Evolutionary conservation across 345 rosid genomes (phyloP), one percentile per base, ranked within the genome.

Genomic region (Carallia pectinifolia): DNA sequence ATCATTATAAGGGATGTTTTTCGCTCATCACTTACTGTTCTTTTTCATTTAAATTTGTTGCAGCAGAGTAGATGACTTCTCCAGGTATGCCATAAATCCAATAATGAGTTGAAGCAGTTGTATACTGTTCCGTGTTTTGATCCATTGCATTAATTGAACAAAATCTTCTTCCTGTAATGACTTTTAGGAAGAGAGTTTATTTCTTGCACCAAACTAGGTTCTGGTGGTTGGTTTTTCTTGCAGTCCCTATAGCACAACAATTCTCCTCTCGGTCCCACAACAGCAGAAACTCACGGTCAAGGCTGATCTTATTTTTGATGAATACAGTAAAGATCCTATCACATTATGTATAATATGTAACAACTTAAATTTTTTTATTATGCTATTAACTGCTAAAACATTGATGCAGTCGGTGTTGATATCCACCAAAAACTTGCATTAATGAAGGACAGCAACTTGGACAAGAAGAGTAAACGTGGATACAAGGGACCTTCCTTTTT

Each of bases 61-160:
- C 73, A 52, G 79, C 97, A 95, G 99, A 73, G 83, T 92, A 76
- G 97, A 85, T 62, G 97, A 95, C 75, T 95, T 95, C 85, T 82
- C 85, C 86, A 95, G 98, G 98, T 91, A 81, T 65, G 72, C 74
- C 53, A 61, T 56, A 13, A 56, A 27, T 30, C 33, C 33, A 19
- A 30, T 56, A 56, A 56, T 19, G 15, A 44, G 50, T 44, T 5
- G 2, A 7, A 56, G 15, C 4, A 56, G 29, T 56, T 30, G 31
- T 56, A 23, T 23, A 23, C 15, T 27, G 29, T 56, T 56, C 60
- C 10, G 29, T 56, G 5, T 27, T 38, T 37, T 1, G 10, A 1
- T 18, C 37, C 7, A 10, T 30, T 34, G 13, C n/a, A 69, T 48
- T 48, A 33, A 44, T 47, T 10, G 37, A 68, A 29, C 47, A 18